Percentiles rank a stretch among this genome's conserved stretches.
Evolutionary conservation across 805 yeast genomes (phyloP).

Genomic region (Pichia cephalocereana): DNA sequence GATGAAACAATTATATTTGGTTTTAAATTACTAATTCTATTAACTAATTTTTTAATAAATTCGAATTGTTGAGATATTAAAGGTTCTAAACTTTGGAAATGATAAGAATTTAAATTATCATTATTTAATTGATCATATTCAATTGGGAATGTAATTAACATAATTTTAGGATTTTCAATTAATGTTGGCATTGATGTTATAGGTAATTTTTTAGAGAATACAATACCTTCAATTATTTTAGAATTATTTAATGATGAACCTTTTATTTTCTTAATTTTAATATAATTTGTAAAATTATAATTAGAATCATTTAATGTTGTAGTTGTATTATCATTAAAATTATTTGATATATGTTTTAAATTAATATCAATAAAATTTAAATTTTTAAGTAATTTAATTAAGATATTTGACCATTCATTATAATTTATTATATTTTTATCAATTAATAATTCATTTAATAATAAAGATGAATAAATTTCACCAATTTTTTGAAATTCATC

Average conservation of each 20-base stretch:
- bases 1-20: constrained; percentile 78
- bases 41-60: constrained; percentile 71
- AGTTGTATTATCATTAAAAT: constrained; percentile 20
- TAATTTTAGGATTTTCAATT: constrained; percentile 62
- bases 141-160: constrained; percentile 79
- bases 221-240: constrained; percentile 61
- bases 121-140: constrained; percentile 60
- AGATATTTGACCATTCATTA: constrained; percentile 49
- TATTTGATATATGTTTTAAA: constrained; percentile 28
- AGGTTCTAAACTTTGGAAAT: constrained; percentile 29
- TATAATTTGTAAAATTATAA: constrained; percentile 78
- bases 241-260: constrained; percentile 67
- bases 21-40: constrained; percentile 61
- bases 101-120: constrained; percentile 7
- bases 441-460: constrained; percentile 49
- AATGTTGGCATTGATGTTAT: constrained; percentile 64
- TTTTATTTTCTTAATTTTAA: constrained; percentile 74
- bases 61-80: constrained; percentile 83
- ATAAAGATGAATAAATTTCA: constrained; percentile 37
- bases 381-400: constrained; percentile 42
- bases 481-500: constrained; percentile 28
- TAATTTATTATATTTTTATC: constrained; percentile 48
- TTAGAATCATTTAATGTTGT: constrained; percentile 45
- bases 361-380: constrained; percentile 54
- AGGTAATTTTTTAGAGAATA: constrained; percentile 78